Conservation (phyloP, 352 stramenopile species). For the Phytophthora pinifolia region DNA sequence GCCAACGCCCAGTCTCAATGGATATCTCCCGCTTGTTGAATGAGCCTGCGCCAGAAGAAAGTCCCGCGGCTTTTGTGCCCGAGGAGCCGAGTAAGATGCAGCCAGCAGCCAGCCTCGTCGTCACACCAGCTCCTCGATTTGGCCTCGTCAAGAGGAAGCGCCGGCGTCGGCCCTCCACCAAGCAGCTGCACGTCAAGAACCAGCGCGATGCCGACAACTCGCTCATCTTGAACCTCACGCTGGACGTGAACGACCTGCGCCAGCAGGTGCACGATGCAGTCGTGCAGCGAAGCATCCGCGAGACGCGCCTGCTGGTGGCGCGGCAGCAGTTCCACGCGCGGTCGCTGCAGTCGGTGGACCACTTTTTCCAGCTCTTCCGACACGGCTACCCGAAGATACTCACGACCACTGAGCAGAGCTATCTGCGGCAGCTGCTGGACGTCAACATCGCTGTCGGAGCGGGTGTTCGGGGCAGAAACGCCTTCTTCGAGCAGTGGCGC, state of each 20-base stretch:
- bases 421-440: constrained; percentile 25
- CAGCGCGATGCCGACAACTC: constrained; percentile 19
- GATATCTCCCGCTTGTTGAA: constrained; percentile 2
- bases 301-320: constrained; percentile 27
- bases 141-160: constrained; percentile 1
- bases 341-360: constrained; percentile 22
- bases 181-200: constrained; percentile 5
- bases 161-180: not conserved
- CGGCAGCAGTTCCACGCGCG: constrained; percentile 31
- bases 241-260: constrained; percentile 26
- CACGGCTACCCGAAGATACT: constrained; percentile 18
- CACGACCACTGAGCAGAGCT: constrained; percentile 12
- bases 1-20: not conserved
- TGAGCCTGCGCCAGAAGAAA: not conserved
- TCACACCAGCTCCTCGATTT: no score
- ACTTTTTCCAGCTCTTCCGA: constrained; percentile 41
- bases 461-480: constrained; percentile 8
- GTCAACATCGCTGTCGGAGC: constrained; percentile 25
- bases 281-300: constrained; percentile 19
- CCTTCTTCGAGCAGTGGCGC: constrained; percentile 48
- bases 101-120: not conserved
- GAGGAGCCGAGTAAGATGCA: no score
- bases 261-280: constrained; percentile 34
- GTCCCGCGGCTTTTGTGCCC: not conserved
- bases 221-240: constrained; percentile 18